A percentile compares a stretch with the other conserved stretches of the same genome.
phyloP scores from a whole-genome alignment of 108 stramenopile species.

The Asterionellopsis glacialis region DNA sequence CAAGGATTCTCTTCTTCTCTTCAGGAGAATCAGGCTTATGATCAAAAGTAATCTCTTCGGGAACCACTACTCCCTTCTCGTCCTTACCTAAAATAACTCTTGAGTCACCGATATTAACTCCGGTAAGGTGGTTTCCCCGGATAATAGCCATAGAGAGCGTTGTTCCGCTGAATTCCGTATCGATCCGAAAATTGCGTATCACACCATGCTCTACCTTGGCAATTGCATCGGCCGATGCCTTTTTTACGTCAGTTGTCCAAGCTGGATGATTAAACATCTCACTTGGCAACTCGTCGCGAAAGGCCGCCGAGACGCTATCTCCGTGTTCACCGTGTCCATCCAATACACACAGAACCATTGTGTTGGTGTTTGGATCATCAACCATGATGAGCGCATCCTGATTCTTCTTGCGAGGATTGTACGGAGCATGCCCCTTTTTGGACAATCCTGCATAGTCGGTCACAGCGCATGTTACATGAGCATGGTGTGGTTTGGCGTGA shows the following conservation, averaged over 20 bases:
- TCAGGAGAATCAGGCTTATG: slow-evolving; percentile 97
- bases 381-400: slow-evolving; percentile 97
- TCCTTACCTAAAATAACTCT: slow-evolving; percentile 82
- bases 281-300: slow-evolving; percentile 83
- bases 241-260: slow-evolving; percentile 74
- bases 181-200: slow-evolving; percentile 87
- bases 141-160: slow-evolving; percentile 92
- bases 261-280: slow-evolving; percentile 86
- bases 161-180: slow-evolving; percentile 95
- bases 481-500: neutral
- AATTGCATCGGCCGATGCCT: slow-evolving; percentile 75
- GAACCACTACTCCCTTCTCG: slow-evolving; percentile 46
- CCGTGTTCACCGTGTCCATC: slow-evolving; percentile 99
- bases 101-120: slow-evolving; percentile 94
- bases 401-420: slow-evolving; percentile 98
- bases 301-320: slow-evolving; percentile 88
- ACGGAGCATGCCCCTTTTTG: slow-evolving; percentile 97
- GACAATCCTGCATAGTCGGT: slow-evolving; percentile 94
- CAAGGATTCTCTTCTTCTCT: slow-evolving; percentile 94
- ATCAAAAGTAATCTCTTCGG: slow-evolving; percentile 90
- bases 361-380: slow-evolving; percentile 87
- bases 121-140: slow-evolving; percentile 82
- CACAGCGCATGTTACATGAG: slow-evolving; percentile 71
- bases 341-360: slow-evolving; percentile 89
- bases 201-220: slow-evolving; percentile 87